A percentile compares a stretch with the other conserved stretches of the same genome.
phyloP scores from a whole-genome alignment of 176 grass and related monocot species.

The Raddia distichophylla region DNA sequence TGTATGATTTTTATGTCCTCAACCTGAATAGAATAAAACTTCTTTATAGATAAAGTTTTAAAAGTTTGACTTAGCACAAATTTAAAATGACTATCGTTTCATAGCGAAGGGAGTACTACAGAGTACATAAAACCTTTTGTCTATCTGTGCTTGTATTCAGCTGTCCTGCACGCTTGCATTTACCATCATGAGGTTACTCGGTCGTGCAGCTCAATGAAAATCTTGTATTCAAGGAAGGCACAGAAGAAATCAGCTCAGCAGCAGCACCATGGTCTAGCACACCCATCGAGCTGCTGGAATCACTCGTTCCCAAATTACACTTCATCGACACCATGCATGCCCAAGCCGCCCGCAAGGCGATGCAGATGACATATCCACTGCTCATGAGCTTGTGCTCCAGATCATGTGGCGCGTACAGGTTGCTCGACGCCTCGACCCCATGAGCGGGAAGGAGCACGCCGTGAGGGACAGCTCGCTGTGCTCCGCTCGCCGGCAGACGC shows the following conservation, averaged over 20 bases:
- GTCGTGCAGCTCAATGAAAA: neutral
- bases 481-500: neutral
- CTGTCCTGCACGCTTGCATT: neutral
- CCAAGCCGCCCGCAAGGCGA: slow-evolving; percentile 16
- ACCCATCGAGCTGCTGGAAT: slow-evolving; percentile 21
- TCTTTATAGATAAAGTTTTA: too few relatives aligned
- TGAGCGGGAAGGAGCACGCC: slow-evolving; percentile 1
- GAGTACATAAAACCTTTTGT: too few relatives aligned
- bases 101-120: too few relatives aligned
- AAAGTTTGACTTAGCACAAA: too few relatives aligned
- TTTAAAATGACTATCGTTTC: too few relatives aligned
- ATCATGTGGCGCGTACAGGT: neutral
- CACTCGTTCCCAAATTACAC: neutral
- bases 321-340: neutral
- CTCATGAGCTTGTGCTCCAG: neutral
- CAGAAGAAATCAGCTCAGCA: neutral
- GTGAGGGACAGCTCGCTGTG: neutral
- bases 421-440: slow-evolving; percentile 28
- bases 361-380: slow-evolving; percentile 8
- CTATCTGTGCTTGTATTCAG: neutral
- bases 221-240: neutral
- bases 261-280: slow-evolving; percentile 8
- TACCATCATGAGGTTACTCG: neutral
- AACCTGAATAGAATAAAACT: too few relatives aligned
- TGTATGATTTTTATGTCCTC: too few relatives aligned